Percentiles rank a stretch among this genome's conserved stretches.
Conservation (phyloP, 176 grass and related monocot species). For the Puya raimondii region DNA sequence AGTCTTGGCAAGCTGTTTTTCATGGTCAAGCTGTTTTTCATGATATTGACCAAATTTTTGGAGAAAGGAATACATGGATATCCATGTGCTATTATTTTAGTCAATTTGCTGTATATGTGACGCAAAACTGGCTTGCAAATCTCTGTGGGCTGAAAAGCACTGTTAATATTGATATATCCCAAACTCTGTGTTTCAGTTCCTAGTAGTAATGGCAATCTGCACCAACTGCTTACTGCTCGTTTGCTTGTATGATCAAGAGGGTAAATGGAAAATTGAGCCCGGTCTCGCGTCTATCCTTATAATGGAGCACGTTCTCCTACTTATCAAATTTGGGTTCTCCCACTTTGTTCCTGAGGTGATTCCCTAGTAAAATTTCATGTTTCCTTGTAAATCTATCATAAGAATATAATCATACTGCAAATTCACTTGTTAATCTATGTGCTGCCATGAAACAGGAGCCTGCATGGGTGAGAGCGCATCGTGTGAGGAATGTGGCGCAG, state of each 20-base stretch:
- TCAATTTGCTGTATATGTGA: neutral
- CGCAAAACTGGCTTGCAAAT: neutral
- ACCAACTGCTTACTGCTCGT: constrained; percentile 94
- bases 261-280: constrained; percentile 92
- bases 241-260: constrained; percentile 84
- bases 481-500: constrained; percentile 63
- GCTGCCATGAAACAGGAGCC: constrained; percentile 39
- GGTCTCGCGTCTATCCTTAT: constrained; percentile 82
- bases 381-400: neutral
- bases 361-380: neutral
- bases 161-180: neutral
- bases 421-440: too few species aligned
- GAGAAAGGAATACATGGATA: neutral
- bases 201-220: constrained; percentile 93
- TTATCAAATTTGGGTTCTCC: constrained; percentile 94
- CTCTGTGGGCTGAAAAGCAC: neutral
- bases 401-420: too few species aligned
- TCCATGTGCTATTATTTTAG: neutral
- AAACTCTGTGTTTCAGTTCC: constrained; percentile 46
- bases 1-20: too few species aligned
- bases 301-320: constrained; percentile 86
- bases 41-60: too few species aligned
- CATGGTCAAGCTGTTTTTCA: too few species aligned
- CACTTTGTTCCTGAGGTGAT: constrained; percentile 94
- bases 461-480: constrained; percentile 84